Evolutionary conservation across 2,329 filamentous ascomycete genomes (phyloP).

Genomic region (Akanthomyces uredinophilus): DNA sequence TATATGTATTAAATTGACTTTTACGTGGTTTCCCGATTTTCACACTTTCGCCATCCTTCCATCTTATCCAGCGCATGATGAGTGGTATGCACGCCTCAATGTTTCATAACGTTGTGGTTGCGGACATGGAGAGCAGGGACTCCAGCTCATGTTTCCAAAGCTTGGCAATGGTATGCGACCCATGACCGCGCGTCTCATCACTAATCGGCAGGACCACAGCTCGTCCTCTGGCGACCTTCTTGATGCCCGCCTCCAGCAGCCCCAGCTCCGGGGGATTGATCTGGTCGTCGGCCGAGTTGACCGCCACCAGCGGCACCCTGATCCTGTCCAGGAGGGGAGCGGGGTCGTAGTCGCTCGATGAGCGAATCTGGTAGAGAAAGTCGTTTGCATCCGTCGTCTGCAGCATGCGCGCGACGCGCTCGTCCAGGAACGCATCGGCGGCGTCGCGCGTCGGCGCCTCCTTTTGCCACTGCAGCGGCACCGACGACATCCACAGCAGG

Average conservation of each 20-base stretch:
- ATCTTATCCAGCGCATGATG: too few relatives aligned
- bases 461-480: constrained; percentile 20
- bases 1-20: too few relatives aligned
- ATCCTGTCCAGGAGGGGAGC: constrained; percentile 19
- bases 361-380: constrained; percentile 4
- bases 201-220: background rate
- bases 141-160: constrained; percentile 1
- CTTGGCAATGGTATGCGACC: background rate
- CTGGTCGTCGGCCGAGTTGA: constrained; percentile 26
- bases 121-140: background rate
- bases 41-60: too few relatives aligned
- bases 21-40: too few relatives aligned
- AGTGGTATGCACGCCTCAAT: background rate
- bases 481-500: constrained; percentile 20
- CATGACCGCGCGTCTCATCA: background rate
- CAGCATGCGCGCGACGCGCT: constrained; percentile 16
- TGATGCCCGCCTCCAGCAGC: constrained; percentile 16
- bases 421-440: constrained; percentile 20
- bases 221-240: background rate
- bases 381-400: background rate
- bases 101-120: background rate
- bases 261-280: constrained; percentile 25
- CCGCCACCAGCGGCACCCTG: constrained; percentile 20
- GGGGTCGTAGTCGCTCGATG: constrained; percentile 24
- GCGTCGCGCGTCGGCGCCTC: constrained; percentile 18